Percentiles rank a stretch among this genome's conserved stretches.
These are phyloP conservation scores for Sorghum bicolor DNA, from an alignment of 176 grass and related monocot species.

Conservation along the genomic window Sorghum_bicolor_NCBIv3 NC_012873.2:9612001-9612500, in stretches of 20 bases:
- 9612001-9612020: background rate
- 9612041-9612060: background rate
- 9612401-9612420: background rate
- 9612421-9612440: background rate
- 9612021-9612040: background rate
- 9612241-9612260: background rate
- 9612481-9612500: no score
- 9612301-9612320: no score
- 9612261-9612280: no score
- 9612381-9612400: background rate
- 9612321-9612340: no score
- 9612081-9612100: background rate
- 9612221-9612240: background rate
- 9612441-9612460: background rate
- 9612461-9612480: background rate
- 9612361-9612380: no score
- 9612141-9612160: background rate
- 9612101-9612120: background rate
- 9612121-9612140: background rate
- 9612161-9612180: background rate
- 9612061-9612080: no score
- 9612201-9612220: background rate
- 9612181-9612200: background rate
- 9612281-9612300: no score
- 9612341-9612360: no score